Conservation (phyloP, 306 rosid species). For the Prunus davidiana region DNA sequence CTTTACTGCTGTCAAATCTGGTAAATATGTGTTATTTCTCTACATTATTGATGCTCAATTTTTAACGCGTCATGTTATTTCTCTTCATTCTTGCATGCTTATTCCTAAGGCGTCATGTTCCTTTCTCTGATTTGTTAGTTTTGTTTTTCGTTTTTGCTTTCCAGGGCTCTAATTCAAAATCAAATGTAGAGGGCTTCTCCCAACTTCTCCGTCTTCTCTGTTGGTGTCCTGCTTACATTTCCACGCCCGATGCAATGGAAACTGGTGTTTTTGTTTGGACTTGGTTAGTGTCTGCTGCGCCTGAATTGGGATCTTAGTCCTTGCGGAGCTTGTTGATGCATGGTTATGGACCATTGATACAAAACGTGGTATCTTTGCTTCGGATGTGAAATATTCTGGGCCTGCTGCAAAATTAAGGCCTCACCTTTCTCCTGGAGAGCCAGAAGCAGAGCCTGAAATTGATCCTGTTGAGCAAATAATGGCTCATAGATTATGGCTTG, state of each 20-base stretch:
- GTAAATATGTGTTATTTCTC: conserved; percentile 36
- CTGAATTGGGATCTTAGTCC: conserved; percentile 87
- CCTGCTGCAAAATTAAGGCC: conserved; percentile 94
- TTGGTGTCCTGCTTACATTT: conserved; percentile 98
- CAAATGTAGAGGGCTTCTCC: conserved; percentile 86
- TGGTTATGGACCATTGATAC: conserved; percentile 99
- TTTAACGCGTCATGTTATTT: background rate
- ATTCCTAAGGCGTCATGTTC: background rate
- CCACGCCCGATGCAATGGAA: conserved; percentile 91
- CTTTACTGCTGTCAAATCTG: conserved; percentile 89
- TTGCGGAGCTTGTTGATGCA: conserved; percentile 98
- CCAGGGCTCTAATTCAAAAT: conserved; percentile 85
- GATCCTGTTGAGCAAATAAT: conserved; percentile 89
- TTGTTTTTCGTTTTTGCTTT: conserved; percentile 24
- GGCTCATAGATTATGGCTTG: conserved; percentile 96
- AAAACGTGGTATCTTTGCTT: conserved; percentile 89
- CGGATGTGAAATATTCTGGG: conserved; percentile 68
- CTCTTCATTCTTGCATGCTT: conserved; percentile 6
- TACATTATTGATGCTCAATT: conserved; percentile 8
- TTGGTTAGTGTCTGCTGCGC: conserved; percentile 99
- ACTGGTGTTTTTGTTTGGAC: conserved; percentile 97
- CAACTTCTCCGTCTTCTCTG: conserved; percentile 99
- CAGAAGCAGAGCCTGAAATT: conserved; percentile 57
- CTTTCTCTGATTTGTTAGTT: conserved; percentile 27
- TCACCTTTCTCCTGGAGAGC: conserved; percentile 91